Base-by-base conservation (phyloP, 2,329 filamentous ascomycete genomes). In the Furcasterigmium furcatum region DNA sequence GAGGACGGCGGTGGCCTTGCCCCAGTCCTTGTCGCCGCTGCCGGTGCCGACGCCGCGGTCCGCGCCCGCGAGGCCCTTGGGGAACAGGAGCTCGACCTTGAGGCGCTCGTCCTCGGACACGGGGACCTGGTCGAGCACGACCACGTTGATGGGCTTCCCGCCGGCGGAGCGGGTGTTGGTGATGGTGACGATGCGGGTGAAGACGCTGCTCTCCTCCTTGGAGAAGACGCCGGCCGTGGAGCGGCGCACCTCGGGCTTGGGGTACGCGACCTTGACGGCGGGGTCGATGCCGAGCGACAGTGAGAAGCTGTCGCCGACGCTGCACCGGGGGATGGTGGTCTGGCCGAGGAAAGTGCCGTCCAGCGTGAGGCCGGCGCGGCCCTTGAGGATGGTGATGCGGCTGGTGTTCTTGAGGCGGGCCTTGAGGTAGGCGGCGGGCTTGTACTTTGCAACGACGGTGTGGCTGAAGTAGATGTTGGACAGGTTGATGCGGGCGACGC, bases 301-400 rank as follows among this genome's bases (percentile, higher is more conserved):
- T 19, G 62, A 66, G 57, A 85, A 77, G 2, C 58, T 53, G 43
- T 80, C 77, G 30, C 78, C 77, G 0, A 78, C 65, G 38, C 71
- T 74, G 57, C 79, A 82, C 24, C 74, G 72, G 2, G 80, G 77
- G 27, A 85, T 65, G 1, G 58, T 66, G 2, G 74, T 72, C 45
- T 77, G 77, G 4, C 82, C 81, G 45, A 85, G 65, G 61, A 85
- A 85, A 9, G 71, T 72, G 4, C 79, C 78, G 56, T 86, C 82
- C n/a, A 85, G 72, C 1, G 78, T 84, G 8, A 85, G 66, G 5
- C 80, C 78, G 0, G 72, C 71, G 2, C 70, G 70, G 5, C 80
- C 81, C 41, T 67, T 66, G 18, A 83, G 72, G 7, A 85, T 66
- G 0, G 78, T 77, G 36, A 82, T 67, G 50, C 71, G 73, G 55